Evolutionary conservation across 257 asterid species (phyloP), one percentile per base, ranked within the genome.

Genomic region (Jacaranda mimosifolia): DNA sequence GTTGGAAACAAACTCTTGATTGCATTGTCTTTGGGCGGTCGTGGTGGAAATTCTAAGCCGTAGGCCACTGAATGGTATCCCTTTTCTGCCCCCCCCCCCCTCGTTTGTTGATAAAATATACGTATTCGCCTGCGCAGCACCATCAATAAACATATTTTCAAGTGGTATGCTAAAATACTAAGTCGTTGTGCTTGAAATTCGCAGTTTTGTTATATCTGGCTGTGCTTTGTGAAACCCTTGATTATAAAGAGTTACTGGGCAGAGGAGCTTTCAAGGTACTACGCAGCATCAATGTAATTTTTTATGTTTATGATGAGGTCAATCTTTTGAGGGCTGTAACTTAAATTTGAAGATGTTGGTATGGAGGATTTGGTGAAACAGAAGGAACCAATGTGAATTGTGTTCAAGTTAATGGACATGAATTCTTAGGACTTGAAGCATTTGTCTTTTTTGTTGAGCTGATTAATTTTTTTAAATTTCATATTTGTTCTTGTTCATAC

Each of bases 391-490:
- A 62, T 11, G 70, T 9, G 58, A 43, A 26, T 46, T 9, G 46
- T 21, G 0, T 18, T 8, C 63, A 62, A 63, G 35, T 49, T 63
- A 63, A 65, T 26, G 42, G 19, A 46, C 68, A 57, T 42, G 17
- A 36, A 49, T 48, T 74, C 19, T 56, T 56, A n/a, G 65, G 53
- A 3, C 73, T 67, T 15, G 60, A 76, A 42, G 48, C 74, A 14
- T 56, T 45, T 76, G 11, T 56, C 12, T 35, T 11, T 2, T n/a
- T n/a, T n/a, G n/a, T n/a, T 64, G 12, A 48, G 5, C 63, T 35
- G 19, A 52, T 52, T 52, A 13, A 52, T 15, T 45, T 38, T 15
- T 65, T n/a, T 65, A 1, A 65, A n/a, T 1, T 6, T 65, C 36
- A 18, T 43, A 14, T n/a, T 13, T 42, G 72, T 66, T 66, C 45